Base-by-base conservation (phyloP, 2,329 filamentous ascomycete species). In the Dactylellina sp. region DNA sequence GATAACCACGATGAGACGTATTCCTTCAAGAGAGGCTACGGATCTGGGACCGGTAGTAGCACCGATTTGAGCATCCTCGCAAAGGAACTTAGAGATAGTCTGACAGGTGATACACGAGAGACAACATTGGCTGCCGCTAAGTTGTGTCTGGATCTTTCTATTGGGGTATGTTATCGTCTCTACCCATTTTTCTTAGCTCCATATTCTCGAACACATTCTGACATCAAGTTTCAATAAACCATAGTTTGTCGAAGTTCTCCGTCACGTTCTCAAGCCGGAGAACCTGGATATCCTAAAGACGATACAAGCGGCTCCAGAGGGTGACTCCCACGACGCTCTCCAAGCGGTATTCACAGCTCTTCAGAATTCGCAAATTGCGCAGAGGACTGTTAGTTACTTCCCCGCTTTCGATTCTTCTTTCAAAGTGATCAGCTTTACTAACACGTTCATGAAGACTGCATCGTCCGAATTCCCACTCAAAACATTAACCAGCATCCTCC, bases 191-290 rank as follows among this genome's bases (percentile, higher is more conserved):
- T 6, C 22, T 5, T 35, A 7, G 28, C 28, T 9, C n/a, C n/a
- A n/a, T n/a, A n/a, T n/a, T n/a, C n/a, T n/a, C n/a, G n/a, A n/a
- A n/a, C n/a, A n/a, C n/a, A n/a, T n/a, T n/a, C n/a, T n/a, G n/a
- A n/a, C n/a, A n/a, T n/a, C n/a, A n/a, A n/a, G n/a, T n/a, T n/a
- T n/a, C n/a, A n/a, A n/a, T n/a, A n/a, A n/a, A 32, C 28, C 9
- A 9, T 32, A 75, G 71, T 75, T 93, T 79, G 87, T 89, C 1
- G 89, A 91, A 81, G 84, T 89, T 1, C 83, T 92, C 16, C 89
- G 93, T 79, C 92, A 86, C 81, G 92, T 90, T 79, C 84, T 93
- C 4, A 85, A 86, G 0, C 82, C 85, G 1, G 81, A 85, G 35
- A 86, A 87, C 77, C 81, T 83, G 64, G 77, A 82, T 12, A 83